Percentiles rank a stretch among this genome's conserved stretches.
phyloP scores from a whole-genome alignment of 2,329 filamentous ascomycete species.

The Cryoendolithus antarcticus region DNA sequence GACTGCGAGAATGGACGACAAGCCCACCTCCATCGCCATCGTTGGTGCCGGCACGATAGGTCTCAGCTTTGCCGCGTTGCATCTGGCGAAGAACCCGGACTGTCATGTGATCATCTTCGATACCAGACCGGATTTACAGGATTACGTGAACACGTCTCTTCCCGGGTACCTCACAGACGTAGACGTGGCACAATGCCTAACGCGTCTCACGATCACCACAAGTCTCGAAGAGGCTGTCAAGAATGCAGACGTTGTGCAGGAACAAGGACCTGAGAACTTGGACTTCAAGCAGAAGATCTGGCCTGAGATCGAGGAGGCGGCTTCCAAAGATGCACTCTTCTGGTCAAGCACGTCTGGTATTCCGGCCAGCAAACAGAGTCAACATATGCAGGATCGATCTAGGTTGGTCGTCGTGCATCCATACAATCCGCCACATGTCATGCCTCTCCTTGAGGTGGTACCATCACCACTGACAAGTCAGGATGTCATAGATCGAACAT shows the following conservation, averaged over 20 bases:
- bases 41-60: conserved; percentile 40
- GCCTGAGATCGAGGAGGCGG: conserved; percentile 37
- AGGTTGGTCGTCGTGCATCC: conserved; percentile 47
- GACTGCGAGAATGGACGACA: too few relatives aligned
- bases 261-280: conserved; percentile 45
- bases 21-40: conserved; percentile 22
- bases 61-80: conserved; percentile 43
- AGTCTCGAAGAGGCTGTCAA: conserved; percentile 32
- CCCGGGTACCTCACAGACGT: conserved; percentile 30
- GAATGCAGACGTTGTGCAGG: conserved; percentile 42
- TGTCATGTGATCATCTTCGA: conserved; percentile 38
- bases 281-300: conserved; percentile 41
- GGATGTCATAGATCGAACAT: conserved; percentile 27
- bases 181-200: conserved; percentile 15
- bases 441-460: conserved; percentile 49
- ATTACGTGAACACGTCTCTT: conserved; percentile 32
- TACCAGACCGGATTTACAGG: conserved; percentile 34
- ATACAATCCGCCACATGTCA: conserved; percentile 50
- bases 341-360: conserved; percentile 50
- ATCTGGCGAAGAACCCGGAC: conserved; percentile 33
- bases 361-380: conserved; percentile 37
- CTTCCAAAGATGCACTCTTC: conserved; percentile 34
- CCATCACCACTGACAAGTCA: conserved; percentile 33
- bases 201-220: conserved; percentile 25
- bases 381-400: conserved; percentile 29